Evolutionary conservation across 2,329 filamentous ascomycete genomes (phyloP).

Genomic region (Scytalidium lignicola): DNA sequence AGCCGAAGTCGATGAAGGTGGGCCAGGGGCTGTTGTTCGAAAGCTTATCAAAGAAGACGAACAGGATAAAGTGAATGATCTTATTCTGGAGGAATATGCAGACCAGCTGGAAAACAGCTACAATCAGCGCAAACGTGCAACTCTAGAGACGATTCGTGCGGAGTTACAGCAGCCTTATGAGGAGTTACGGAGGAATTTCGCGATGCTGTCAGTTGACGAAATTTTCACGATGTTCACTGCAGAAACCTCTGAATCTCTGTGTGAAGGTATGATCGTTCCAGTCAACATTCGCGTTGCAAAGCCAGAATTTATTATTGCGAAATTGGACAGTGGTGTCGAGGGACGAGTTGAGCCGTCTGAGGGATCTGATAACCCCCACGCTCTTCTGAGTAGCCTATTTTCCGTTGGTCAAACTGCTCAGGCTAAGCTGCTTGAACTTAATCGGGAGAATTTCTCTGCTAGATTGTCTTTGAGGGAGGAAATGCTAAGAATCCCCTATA

Average conservation of each 20-base stretch:
- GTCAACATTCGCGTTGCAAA: constrained; percentile 85
- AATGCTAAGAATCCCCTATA: constrained; percentile 67
- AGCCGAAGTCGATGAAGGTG: constrained; percentile 85
- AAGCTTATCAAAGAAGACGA: constrained; percentile 93
- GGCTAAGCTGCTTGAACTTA: constrained; percentile 82
- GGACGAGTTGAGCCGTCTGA: constrained; percentile 80
- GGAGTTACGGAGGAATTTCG: constrained; percentile 80
- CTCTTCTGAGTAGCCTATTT: constrained; percentile 69
- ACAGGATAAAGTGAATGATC: constrained; percentile 91
- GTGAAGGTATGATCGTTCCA: constrained; percentile 87
- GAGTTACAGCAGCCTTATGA: constrained; percentile 92
- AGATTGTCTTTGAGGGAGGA: constrained; percentile 84
- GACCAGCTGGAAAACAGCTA: constrained; percentile 92
- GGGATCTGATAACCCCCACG: constrained; percentile 64
- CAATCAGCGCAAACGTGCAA: constrained; percentile 90
- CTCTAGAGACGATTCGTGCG: constrained; percentile 90
- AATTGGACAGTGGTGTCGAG: constrained; percentile 90
- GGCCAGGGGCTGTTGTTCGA: constrained; percentile 82
- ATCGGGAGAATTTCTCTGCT: constrained; percentile 77
- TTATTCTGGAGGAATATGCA: constrained; percentile 94
- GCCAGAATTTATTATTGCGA: constrained; percentile 88
- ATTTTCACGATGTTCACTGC: constrained; percentile 97
- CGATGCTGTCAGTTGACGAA: constrained; percentile 64
- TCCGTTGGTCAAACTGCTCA: constrained; percentile 77
- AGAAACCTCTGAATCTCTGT: constrained; percentile 78